phyloP scores from a whole-genome alignment of 768 basidiomycete genomes.

The Lactarius sp. region DNA sequence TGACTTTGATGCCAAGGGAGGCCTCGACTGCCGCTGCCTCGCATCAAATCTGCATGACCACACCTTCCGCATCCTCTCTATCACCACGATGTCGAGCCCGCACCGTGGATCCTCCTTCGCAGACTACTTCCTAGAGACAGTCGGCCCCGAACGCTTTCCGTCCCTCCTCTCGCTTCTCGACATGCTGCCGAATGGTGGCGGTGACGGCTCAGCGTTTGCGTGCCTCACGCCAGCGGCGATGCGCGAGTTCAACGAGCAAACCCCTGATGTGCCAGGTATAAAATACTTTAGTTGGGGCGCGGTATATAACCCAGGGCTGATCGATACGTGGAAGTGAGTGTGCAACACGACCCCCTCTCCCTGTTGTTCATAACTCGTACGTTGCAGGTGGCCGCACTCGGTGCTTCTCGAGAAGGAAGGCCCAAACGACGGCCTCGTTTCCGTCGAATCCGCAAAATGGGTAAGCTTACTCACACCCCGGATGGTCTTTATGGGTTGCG shows the following conservation, averaged over 20 bases:
- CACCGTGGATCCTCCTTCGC: constrained; percentile 94
- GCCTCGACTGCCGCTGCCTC: constrained; percentile 87
- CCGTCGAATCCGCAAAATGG: constrained; percentile 88
- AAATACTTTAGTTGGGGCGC: constrained; percentile 97
- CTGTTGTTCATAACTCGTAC: constrained; percentile 1
- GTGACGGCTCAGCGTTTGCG: constrained; percentile 92
- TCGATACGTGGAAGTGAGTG: constrained; percentile 80
- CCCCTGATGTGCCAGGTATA: constrained; percentile 72
- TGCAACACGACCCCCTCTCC: background rate
- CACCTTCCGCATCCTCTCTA: constrained; percentile 74
- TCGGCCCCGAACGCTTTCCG: constrained; percentile 64
- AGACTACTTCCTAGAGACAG: constrained; percentile 75
- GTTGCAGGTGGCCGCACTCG: constrained; percentile 21
- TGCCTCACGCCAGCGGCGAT: constrained; percentile 81
- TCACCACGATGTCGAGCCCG: constrained; percentile 94
- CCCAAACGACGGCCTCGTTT: constrained; percentile 94
- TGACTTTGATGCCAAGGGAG: constrained; percentile 52
- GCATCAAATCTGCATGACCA: constrained; percentile 76
- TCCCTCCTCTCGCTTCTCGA: constrained; percentile 71
- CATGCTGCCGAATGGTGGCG: constrained; percentile 84
- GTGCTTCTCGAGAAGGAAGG: constrained; percentile 84
- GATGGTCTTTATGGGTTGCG: background rate
- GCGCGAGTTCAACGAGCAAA: constrained; percentile 82
- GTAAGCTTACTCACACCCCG: constrained; percentile 33
- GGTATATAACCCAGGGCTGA: constrained; percentile 76